phyloP scores from a whole-genome alignment of 1,284 basidiomycete genomes.

The Prillingera fragicola region DNA sequence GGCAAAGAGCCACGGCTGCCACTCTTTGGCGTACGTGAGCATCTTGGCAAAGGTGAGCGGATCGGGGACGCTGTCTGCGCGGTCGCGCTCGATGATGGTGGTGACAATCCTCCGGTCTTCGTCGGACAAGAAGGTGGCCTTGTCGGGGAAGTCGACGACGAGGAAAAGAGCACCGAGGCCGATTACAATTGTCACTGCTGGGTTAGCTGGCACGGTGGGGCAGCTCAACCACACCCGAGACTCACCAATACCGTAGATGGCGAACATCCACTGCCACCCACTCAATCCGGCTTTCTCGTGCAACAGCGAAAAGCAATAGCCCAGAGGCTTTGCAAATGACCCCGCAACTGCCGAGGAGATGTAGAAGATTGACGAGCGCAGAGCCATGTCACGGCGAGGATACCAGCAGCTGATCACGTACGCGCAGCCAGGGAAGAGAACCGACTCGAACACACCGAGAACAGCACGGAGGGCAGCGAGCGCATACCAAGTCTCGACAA shows the following conservation, averaged over 20 bases:
- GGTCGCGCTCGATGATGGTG: conserved; percentile 15
- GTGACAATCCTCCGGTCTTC: conserved; percentile 9
- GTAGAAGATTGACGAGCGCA: conserved; percentile 46
- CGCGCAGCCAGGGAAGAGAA: conserved; percentile 43
- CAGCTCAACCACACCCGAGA: too few relatives aligned
- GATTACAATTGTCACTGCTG: conserved; percentile 12
- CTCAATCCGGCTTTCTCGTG: conserved; percentile 1
- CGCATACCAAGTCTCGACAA: conserved; percentile 35
- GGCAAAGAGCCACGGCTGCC: conserved; percentile 50
- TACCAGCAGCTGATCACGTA: conserved; percentile 50
- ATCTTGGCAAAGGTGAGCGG: conserved; percentile 41
- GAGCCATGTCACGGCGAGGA: conserved; percentile 48
- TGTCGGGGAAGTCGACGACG: conserved; percentile 14
- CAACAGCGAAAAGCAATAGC: conserved; percentile 9
- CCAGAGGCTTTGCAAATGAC: conserved; percentile 12
- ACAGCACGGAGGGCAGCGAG: conserved; percentile 47
- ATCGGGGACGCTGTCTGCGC: conserved; percentile 46
- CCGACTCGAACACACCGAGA: conserved; percentile 45
- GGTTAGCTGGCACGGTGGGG: too few relatives aligned
- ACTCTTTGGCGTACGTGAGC: conserved; percentile 40
- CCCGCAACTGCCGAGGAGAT: conserved; percentile 24
- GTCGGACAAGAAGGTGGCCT: conserved; percentile 7
- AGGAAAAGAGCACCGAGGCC: conserved; percentile 4
- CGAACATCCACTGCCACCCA: conserved; percentile 19
- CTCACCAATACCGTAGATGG: conserved; percentile 13